Evolutionary conservation across 345 rosid species (phyloP), one percentile per base, ranked within the genome.

Genomic region (Clausena lansium): DNA sequence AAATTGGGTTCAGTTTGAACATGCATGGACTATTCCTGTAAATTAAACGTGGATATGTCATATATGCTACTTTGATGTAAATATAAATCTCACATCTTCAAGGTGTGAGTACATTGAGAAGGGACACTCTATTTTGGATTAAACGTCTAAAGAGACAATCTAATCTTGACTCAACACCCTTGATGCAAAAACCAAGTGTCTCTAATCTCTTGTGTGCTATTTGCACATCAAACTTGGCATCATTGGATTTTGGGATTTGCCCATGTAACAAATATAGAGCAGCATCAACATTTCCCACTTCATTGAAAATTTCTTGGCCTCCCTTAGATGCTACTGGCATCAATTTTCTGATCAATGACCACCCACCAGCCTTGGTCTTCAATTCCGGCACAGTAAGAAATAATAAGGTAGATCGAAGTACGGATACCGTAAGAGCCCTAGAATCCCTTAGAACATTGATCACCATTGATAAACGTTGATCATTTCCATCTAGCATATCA

Each of bases 371-470:
- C 60, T 67, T 82, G 4, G 81, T 77, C 77, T 71, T 65, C 57
- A 52, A 20, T 5, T 15, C 68, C 0, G 91, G 81, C 30, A 78
- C 59, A 2, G 86, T 85, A 8, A 92, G 54, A 62, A 87, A 90
- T 41, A 81, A 60, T 71, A 93, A 58, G 33, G 91, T 81, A 24
- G 90, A 88, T 33, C 77, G 84, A 32, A 93, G 71, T 59, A 83
- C 73, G 1, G 85, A 84, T 61, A 84, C 39, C 0, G 88, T 67
- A 0, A 85, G 55, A 57, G 50, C 76, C 33, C 79, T 85, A n/a
- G 87, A 80, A 78, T 88, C 91, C 73, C 82, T 84, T 14, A 83
- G 66, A 5, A 86, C 75, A 17, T 80, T 58, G 27, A 76, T 64
- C 36, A 81, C 78, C 66, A 69, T 80, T 4, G 14, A 59, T 36